Conservation (phyloP, 2,329 filamentous ascomycete genomes). For the Neopestalotiopsis rosae region DNA sequence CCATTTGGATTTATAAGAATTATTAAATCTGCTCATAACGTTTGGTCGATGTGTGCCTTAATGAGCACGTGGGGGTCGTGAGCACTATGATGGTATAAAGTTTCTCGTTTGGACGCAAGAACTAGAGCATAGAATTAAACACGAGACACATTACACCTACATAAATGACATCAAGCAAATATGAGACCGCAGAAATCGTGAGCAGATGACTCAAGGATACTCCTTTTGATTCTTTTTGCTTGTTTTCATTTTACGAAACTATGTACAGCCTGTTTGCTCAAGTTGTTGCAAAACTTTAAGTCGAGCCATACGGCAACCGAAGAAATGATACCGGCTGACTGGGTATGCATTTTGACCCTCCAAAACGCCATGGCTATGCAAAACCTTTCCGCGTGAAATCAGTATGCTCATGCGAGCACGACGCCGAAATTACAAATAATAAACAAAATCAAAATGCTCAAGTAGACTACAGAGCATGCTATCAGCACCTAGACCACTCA, state of each 20-base stretch:
- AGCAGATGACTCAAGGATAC: background rate
- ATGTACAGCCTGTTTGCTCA: background rate
- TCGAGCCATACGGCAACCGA: background rate
- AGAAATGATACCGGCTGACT: background rate
- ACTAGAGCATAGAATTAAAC: too few relatives aligned
- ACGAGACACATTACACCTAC: too few relatives aligned
- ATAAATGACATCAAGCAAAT: too few relatives aligned
- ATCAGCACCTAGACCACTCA: background rate
- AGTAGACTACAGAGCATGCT: background rate
- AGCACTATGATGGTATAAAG: too few relatives aligned
- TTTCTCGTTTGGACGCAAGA: too few relatives aligned
- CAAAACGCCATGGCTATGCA: background rate
- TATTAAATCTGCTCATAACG: too few relatives aligned
- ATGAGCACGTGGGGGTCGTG: too few relatives aligned
- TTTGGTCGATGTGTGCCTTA: too few relatives aligned
- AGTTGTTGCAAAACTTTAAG: background rate
- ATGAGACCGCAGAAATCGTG: too few relatives aligned
- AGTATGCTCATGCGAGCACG: background rate
- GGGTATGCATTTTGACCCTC: background rate
- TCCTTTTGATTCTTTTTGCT: background rate
- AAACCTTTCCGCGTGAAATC: background rate
- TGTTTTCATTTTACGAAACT: background rate
- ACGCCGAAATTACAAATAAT: constrained; percentile 25
- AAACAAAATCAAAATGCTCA: constrained; percentile 21
- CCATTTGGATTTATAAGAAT: too few relatives aligned